These are phyloP conservation scores for Chlamydomonas schloesseri DNA, from an alignment of 139 green algal genomes.

Conservation along the genomic window DNA sequence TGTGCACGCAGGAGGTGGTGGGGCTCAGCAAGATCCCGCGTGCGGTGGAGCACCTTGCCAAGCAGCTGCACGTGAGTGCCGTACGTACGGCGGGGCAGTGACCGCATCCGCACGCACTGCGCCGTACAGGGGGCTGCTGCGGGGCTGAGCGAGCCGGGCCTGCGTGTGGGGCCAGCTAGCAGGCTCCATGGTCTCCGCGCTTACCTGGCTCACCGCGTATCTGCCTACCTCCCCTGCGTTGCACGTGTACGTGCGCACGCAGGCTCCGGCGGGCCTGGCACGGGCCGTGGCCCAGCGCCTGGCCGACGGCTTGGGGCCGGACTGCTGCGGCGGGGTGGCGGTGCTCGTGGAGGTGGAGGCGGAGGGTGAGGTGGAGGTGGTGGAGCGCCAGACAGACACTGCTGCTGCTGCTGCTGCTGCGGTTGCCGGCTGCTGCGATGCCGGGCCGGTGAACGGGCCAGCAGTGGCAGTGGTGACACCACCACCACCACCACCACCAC, in stretches of 20 bases:
- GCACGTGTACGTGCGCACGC: no score
- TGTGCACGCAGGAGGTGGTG: background rate
- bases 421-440: background rate
- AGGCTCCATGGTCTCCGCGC: no score
- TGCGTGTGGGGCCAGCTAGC: no score
- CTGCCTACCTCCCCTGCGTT: no score
- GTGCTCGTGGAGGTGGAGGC: background rate
- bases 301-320: background rate
- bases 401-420: background rate
- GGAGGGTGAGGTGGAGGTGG: background rate
- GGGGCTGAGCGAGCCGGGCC: no score
- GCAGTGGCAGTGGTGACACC: no score
- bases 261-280: no score
- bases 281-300: background rate
- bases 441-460: no score
- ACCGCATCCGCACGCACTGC: no score
- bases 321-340: background rate
- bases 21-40: background rate
- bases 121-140: no score
- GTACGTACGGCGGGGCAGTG: background rate
- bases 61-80: constrained; percentile 3
- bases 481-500: background rate
- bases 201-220: no score
- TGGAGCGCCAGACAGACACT: background rate
- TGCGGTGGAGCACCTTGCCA: background rate